Evolutionary conservation across 2,329 filamentous ascomycete genomes (phyloP), one percentile per base, ranked within the genome.

Genomic region (Ophiocordyceps polyrhachis-furcata): DNA sequence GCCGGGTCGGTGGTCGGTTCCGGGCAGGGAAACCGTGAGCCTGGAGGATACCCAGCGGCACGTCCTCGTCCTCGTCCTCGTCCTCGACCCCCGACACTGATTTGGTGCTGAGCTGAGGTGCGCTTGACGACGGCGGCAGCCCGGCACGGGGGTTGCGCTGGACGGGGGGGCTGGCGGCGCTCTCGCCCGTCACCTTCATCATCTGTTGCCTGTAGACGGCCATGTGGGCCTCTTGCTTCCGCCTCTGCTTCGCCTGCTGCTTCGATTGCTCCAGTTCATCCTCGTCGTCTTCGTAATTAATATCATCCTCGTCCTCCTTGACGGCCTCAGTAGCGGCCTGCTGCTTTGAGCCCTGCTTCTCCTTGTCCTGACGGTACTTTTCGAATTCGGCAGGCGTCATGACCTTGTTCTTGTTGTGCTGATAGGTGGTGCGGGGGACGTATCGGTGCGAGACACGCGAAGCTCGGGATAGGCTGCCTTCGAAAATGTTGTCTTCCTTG

Each of bases 331-430:
- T 49, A 23, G 58, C 48, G 51, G 46, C 63, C 52, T 62, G 69
- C 53, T 64, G 67, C 25, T 59, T 66, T 31, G 57, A 56, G 45
- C 49, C 68, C 45, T 72, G 68, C n/a, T 76, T 70, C 51, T 79
- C 79, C 55, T 84, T 80, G 56, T 91, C 81, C 54, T 80, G 73
- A 49, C 79, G 74, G 54, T 88, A 89, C 50, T 74, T 74, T 58
- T 94, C 86, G 52, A 93, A 94, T 57, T 94, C 78, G 12, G 80
- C 83, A 1, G 82, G 82, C 2, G 87, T 94, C 84, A 94, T 93
- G 49, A 91, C 81, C 60, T 91, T 91, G 58, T 74, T 81, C 19
- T 68, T 23, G 14, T 44, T 66, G 9, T 70, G 61, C 2, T 66
- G 59, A 44, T 57, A 66, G 8, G 58, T 55, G 42, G 56, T 59